Base-by-base conservation (phyloP, 2,329 filamentous ascomycete species). In the Laburnicola sp. region DNA sequence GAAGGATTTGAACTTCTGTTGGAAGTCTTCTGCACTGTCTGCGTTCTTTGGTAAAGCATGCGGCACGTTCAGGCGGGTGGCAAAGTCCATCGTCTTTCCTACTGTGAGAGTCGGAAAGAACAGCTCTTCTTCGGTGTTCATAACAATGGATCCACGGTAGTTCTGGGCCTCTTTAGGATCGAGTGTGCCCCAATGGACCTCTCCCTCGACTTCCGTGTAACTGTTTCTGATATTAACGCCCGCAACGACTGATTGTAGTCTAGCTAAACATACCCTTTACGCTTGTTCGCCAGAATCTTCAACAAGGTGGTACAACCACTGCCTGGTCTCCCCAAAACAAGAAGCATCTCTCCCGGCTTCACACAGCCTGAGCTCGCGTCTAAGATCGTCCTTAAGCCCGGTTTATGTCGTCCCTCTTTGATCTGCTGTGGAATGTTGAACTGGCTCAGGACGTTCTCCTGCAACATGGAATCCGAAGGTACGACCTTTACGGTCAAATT, bases 331-430 rank as follows among this genome's bases (percentile, higher is more conserved):
- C 73, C 74, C 16, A 76, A 64, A 2, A 76, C 74, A 39, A 75
- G 63, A 9, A 75, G 56, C 43, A 75, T 59, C 59, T 76, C 74
- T 4, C 79, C 78, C 0, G 86, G 85, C 66, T 85, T 85, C 43
- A 89, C 83, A 11, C 43, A 45, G n/a, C 39, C 39, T 11, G 58
- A 84, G 87, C n/a, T 86, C 86, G 69, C n/a, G 83, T 86, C 78
- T n/a, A 61, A 10, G 22, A 61, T 59, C 7, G 55, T 56, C 39
- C 45, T 50, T 35, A 58, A 22, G 5, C 16, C 32, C n/a, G 48
- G 41, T 28, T 52, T 52, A 8, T 54, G 51, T 45, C 56, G 51
- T 30, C 41, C 39, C 28, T 59, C 57, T 10, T 44, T 45, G 9
- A 59, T 45, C 26, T 42, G 43, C 39, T 56, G 54, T 21, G 50